Base-by-base conservation (phyloP, 257 asterid species). In the Rubia yunnanensis region DNA sequence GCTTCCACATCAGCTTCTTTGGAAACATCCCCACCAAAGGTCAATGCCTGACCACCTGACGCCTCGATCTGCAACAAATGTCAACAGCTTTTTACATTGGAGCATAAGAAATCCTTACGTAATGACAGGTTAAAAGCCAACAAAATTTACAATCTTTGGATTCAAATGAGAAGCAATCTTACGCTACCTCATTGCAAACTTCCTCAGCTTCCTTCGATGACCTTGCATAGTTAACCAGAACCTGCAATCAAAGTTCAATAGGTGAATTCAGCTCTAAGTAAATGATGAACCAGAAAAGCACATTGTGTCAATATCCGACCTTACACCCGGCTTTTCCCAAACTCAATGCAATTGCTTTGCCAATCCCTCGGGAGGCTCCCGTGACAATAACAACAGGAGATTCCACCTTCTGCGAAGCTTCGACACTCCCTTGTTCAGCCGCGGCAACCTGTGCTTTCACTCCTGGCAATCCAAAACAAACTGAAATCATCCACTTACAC, bases 191-290 rank as follows among this genome's bases (percentile, higher is more conserved):
- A 70, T 70, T 79, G 77, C 73, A 88, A 39, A 94, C 99, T 66
- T 86, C 97, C 67, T 90, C 96, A 10, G 96, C 99, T 69, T 94
- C 97, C 82, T 83, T 90, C n/a, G 96, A 90, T 56, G 99, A 94
- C 83, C 99, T 88, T 39, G 99, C 95, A 75, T 94, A 94, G 73
- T 94, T 94, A 73, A 94, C 97, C 76, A 94, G 86, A 79, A 94
- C 88, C 99, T 92, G 80, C 60, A 77, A 64, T 22, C 70, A 22
- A 32, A 30, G 22, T 23, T 49, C 7, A 38, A 24, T 24, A 39
- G 31, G 10, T 49, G 22, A 31, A 22, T 50, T 52, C 62, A 52
- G 62, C 32, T 66, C 70, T 2, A 5, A 26, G 24, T 3, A 60
- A 32, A n/a, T n/a, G 28, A 27, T 2, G 26, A 64, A 18, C 31